Conservation (phyloP, 495 filamentous ascomycete genomes). For the Zalerion maritima region DNA sequence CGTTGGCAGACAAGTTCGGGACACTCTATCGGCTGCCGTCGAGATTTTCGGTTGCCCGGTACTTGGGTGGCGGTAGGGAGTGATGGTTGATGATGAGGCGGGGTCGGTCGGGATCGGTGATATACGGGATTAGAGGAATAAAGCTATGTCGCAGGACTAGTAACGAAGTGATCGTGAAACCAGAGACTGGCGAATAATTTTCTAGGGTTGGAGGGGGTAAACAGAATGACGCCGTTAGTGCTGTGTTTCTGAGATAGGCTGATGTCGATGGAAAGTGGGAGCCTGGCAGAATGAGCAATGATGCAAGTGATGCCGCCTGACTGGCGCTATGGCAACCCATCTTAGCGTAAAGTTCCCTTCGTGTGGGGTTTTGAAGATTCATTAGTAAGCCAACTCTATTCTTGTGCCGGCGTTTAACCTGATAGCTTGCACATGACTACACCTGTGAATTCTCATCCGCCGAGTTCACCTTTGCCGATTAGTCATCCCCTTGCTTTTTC, state of each 20-base stretch:
- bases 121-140: conserved; percentile 2
- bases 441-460: no score
- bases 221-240: background rate
- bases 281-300: conserved; percentile 1
- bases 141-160: no score
- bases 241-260: background rate
- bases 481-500: no score
- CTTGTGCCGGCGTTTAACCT: no score
- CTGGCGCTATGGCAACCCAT: conserved; percentile 1
- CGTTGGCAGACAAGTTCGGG: no score
- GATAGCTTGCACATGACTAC: no score
- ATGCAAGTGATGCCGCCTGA: conserved; percentile 7
- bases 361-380: conserved; percentile 27
- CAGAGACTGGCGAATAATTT: background rate
- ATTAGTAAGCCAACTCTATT: no score
- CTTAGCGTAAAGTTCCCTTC: conserved; percentile 15
- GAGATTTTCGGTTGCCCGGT: no score
- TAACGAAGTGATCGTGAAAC: conserved; percentile 4
- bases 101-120: conserved; percentile 2
- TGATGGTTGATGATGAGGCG: background rate
- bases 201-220: background rate
- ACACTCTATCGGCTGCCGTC: no score
- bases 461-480: no score
- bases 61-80: conserved; percentile 4
- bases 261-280: conserved; percentile 3